phyloP scores from a whole-genome alignment of 164 flowering plant genomes.

The Macadamia tetraphylla region DNA sequence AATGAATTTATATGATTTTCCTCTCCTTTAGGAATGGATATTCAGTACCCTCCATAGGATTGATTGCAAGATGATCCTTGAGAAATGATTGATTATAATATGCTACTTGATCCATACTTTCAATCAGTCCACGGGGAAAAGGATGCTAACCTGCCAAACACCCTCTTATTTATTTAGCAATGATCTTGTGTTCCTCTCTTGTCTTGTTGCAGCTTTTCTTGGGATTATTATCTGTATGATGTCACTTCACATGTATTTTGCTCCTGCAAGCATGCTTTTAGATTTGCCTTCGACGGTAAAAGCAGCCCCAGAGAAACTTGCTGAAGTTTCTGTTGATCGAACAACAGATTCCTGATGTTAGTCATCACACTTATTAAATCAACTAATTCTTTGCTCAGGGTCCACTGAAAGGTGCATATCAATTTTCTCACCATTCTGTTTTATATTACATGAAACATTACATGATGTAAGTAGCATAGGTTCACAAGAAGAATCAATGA shows the following conservation, averaged over 20 bases:
- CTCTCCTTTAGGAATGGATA: neutral
- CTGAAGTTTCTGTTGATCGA: slow-evolving; percentile 44
- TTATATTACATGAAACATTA: neutral
- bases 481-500: neutral
- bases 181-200: neutral
- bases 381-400: neutral
- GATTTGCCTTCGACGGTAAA: slow-evolving; percentile 50
- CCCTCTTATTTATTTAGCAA: neutral
- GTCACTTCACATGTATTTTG: slow-evolving; percentile 94
- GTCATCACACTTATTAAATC: neutral
- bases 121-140: neutral
- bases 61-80: neutral
- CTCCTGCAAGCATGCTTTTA: slow-evolving; percentile 72
- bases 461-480: neutral
- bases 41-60: neutral
- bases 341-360: slow-evolving; percentile 37
- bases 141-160: neutral
- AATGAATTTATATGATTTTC: neutral
- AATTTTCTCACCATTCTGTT: neutral
- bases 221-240: slow-evolving; percentile 88
- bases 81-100: too few relatives aligned
- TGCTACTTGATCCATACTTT: too few relatives aligned
- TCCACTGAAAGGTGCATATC: neutral
- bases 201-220: slow-evolving; percentile 72
- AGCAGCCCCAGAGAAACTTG: slow-evolving; percentile 29